Conservation (phyloP, 2,329 filamentous ascomycete species). For the Colletotrichum sp. region DNA sequence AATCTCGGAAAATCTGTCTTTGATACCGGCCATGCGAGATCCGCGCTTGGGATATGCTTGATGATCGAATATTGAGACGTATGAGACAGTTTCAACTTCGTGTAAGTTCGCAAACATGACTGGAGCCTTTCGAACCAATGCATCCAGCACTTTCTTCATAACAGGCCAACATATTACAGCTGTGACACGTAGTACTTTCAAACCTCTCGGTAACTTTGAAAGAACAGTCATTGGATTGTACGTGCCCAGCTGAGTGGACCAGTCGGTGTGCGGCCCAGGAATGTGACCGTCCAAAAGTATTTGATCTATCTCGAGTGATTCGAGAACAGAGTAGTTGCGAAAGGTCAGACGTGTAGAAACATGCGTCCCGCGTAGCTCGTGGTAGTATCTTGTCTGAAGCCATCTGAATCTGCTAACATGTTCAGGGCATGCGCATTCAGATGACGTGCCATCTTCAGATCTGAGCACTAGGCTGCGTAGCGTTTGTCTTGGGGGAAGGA, state of each 20-base stretch:
- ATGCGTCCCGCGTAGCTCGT: neutral
- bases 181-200: neutral
- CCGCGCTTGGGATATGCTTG: neutral
- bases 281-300: neutral
- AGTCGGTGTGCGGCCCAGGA: neutral
- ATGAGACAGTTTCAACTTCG: neutral
- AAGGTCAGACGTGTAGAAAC: neutral
- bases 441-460: neutral
- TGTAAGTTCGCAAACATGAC: neutral
- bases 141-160: neutral
- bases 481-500: neutral
- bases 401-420: neutral
- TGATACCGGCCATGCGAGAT: neutral
- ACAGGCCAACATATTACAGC: neutral
- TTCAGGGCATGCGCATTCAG: neutral
- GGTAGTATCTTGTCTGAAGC: neutral
- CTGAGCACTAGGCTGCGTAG: neutral
- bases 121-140: neutral
- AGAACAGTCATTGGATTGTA: neutral
- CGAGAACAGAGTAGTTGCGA: neutral
- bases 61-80: neutral
- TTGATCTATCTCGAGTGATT: neutral
- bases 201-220: neutral
- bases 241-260: neutral
- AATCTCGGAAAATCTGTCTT: neutral